phyloP scores from a whole-genome alignment of 768 basidiomycete genomes.

The Dacryopinax primogenitus region DNA sequence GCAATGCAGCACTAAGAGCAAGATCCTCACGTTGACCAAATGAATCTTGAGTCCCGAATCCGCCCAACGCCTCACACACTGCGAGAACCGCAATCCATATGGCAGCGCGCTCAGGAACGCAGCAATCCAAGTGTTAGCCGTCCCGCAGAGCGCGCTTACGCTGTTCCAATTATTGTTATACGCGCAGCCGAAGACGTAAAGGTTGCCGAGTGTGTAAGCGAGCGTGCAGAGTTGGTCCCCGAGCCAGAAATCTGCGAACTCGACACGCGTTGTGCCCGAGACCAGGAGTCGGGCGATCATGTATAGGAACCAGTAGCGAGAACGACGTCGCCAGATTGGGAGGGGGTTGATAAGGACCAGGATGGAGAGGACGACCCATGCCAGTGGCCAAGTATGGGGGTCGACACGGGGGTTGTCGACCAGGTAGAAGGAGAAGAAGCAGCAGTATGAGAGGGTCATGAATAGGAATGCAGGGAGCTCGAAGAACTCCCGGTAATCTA shows the following conservation, averaged over 20 bases:
- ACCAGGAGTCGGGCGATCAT: slow-evolving; percentile 48
- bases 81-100: slow-evolving; percentile 61
- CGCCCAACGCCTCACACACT: slow-evolving; percentile 73
- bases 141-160: slow-evolving; percentile 38
- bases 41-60: slow-evolving; percentile 67
- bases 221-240: slow-evolving; percentile 79
- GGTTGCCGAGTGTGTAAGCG: slow-evolving; percentile 54
- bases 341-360: slow-evolving; percentile 63
- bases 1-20: not conserved
- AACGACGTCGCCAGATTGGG: slow-evolving; percentile 45
- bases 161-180: slow-evolving; percentile 46
- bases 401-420: slow-evolving; percentile 42
- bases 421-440: slow-evolving; percentile 68
- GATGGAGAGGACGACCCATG: slow-evolving; percentile 59
- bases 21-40: slow-evolving; percentile 62
- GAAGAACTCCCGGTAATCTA: slow-evolving; percentile 69
- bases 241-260: slow-evolving; percentile 86
- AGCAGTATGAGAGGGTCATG: slow-evolving; percentile 57
- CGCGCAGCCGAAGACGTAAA: slow-evolving; percentile 63
- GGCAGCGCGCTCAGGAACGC: slow-evolving; percentile 52
- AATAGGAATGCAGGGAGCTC: slow-evolving; percentile 79
- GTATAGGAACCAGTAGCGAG: slow-evolving; percentile 71
- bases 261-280: slow-evolving; percentile 60
- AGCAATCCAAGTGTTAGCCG: slow-evolving; percentile 44
- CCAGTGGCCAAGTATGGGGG: slow-evolving; percentile 65